Evolutionary conservation across 441 rosid genomes (phyloP), one percentile per base, ranked within the genome.

Genomic region (Sinapis alba): DNA sequence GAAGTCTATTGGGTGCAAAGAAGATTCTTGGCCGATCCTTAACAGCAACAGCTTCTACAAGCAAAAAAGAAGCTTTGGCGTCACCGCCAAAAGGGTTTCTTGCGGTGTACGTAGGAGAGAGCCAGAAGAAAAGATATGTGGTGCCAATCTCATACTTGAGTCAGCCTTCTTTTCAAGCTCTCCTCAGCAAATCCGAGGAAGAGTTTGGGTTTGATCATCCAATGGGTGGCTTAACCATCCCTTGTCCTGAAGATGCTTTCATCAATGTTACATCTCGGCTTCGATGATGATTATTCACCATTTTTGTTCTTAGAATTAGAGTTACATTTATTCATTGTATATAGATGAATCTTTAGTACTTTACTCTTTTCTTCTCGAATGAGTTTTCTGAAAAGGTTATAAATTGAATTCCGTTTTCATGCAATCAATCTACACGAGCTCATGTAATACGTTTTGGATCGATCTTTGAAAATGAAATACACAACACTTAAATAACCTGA

Each of bases 1-100:
- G 79, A 45, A 45, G 53, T 45, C 20, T 45, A 45, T 45, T 45
- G 53, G 9, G 53, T 15, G 53, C 53, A 45, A 76, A 63, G 28
- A 76, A 54, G 60, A 62, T 69, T 56, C 65, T 76, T 7, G 60
- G 72, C 30, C 6, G 4, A 3, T 23, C 24, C 24, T 1, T 23
- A 23, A 27, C 5, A 5, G 30, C 30, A 27, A 27, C n/a, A n/a
- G 21, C 38, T 2, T 0, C 8, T 0, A 5, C 24, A 1, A 15
- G 43, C 23, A 16, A 30, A 16, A 30, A n/a, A 1, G 41, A 23
- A 8, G 28, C 24, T 23, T 36, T 23, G 0, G 63, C 62, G 0
- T 24, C 43, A 0, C 80, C 76, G 32, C 84, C 83, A 1, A 71
- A 71, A 45, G 74, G 74, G 28, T 71, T 59, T 59, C 66, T 71